A percentile compares a stretch with the other conserved stretches of the same genome.
Conservation (phyloP, 352 stramenopile genomes). For the Globisporangium nunn region DNA sequence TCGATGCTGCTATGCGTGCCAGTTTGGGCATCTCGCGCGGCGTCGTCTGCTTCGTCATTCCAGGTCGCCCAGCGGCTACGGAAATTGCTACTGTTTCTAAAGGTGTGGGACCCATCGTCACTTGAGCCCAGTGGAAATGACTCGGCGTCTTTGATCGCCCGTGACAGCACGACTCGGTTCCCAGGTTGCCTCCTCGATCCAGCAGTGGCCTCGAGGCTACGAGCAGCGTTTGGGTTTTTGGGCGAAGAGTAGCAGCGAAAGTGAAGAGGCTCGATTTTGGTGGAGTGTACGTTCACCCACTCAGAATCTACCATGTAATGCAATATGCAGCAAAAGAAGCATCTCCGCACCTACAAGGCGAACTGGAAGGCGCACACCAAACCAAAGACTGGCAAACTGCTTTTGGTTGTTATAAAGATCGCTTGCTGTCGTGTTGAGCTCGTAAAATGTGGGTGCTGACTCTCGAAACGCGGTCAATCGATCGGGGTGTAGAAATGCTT, state of each 20-base stretch:
- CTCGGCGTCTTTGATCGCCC: slow-evolving; percentile 25
- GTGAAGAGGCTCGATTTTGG: too few species aligned
- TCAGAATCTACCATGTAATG: too few species aligned
- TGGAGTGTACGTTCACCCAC: too few species aligned
- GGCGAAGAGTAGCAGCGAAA: neutral
- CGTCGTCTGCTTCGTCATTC: slow-evolving; percentile 16
- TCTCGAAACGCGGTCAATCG: too few species aligned
- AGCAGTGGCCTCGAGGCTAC: slow-evolving; percentile 16
- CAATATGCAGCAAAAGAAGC: too few species aligned
- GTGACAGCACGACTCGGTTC: slow-evolving; percentile 18
- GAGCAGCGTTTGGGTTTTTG: slow-evolving; percentile 32
- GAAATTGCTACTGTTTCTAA: slow-evolving; percentile 48
- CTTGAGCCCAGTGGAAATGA: slow-evolving; percentile 15
- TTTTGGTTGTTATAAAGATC: too few species aligned
- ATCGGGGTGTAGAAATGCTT: too few species aligned
- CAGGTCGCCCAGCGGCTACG: slow-evolving; percentile 41
- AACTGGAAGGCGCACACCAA: too few species aligned
- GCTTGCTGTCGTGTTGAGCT: too few species aligned
- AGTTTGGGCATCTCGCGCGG: slow-evolving; percentile 21
- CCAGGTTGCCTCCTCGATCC: slow-evolving; percentile 26
- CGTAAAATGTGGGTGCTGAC: too few species aligned
- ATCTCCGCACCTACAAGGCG: neutral
- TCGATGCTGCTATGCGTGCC: neutral
- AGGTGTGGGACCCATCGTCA: slow-evolving; percentile 35
- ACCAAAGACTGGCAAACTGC: too few species aligned